Conservation (phyloP, 2,329 filamentous ascomycete species). For the Pseudocercospora cruenta region DNA sequence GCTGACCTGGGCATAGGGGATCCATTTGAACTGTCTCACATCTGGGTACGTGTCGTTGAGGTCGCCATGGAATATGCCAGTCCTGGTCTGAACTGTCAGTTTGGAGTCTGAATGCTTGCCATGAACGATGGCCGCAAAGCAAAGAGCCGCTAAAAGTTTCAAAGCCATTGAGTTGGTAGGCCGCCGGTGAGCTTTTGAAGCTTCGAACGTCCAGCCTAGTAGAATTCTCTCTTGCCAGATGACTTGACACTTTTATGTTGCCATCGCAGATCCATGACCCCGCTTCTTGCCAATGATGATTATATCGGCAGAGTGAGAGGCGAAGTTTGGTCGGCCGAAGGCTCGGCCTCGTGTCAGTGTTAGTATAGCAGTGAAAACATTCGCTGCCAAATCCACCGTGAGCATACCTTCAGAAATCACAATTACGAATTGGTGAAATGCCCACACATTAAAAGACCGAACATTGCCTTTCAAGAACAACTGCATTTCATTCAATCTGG, state of each 20-base stretch:
- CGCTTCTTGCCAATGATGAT: neutral
- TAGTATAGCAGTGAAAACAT: neutral
- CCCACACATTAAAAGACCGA: too few species aligned
- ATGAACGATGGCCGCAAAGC: neutral
- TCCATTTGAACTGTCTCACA: slow-evolving; percentile 22
- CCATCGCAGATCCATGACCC: neutral
- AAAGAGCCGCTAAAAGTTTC: neutral
- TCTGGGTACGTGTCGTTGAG: slow-evolving; percentile 21
- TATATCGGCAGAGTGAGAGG: neutral
- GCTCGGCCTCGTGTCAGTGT: neutral
- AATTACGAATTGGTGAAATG: too few species aligned
- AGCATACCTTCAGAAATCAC: neutral
- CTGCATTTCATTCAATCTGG: neutral
- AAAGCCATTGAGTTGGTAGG: neutral
- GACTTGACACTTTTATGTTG: neutral
- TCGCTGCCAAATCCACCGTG: neutral
- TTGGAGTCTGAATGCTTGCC: neutral
- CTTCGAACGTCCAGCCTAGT: neutral
- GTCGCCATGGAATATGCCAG: slow-evolving; percentile 18
- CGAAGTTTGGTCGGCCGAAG: neutral
- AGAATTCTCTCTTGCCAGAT: neutral
- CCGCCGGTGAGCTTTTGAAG: neutral
- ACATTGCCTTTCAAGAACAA: too few species aligned
- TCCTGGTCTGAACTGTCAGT: slow-evolving; percentile 8
- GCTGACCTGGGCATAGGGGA: slow-evolving; percentile 16